Base-by-base conservation (phyloP, 2,329 filamentous ascomycete species). In the Microcyclosporella mali region DNA sequence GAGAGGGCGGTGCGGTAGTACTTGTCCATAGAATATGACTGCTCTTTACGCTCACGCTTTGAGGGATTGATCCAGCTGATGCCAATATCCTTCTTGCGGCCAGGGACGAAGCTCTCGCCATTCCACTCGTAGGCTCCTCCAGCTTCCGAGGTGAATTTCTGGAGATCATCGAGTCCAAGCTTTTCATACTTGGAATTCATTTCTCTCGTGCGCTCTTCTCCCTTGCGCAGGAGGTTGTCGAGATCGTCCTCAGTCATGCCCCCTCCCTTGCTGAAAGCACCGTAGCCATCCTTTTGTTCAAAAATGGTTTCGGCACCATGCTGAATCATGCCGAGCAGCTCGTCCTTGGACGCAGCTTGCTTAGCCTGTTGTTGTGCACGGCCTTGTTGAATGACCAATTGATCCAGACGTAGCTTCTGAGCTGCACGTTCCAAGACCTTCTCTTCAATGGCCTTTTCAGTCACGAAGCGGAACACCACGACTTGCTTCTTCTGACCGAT, bases 401-500 rank as follows among this genome's bases (percentile, higher is more conserved):
- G 92, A 59, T 98, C 92, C 19, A 98, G 79, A 49, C 92, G 88
- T 47, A 98, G 72, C 68, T 98, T 98, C 62, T 98, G 92, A 1
- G 94, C 92, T 19, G 92, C 92, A 64, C 92, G 83, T 67, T 98
- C 90, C 37, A 98, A 71, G 8, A 98, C 92, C 70, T 98, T 97
- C 68, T 98, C 92, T 62, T 98, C 92, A 47, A 98, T 97, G 1
- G 92, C 92, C 60, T 95, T 94, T 63, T 98, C 92, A 0, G 94
- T 98, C 17, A 98, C 86, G 57, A 98, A 95, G 47, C 92, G 81
- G 70, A 95, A 98, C 3, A 98, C 92, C 33, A 89, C 78, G 9
- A 98, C 92, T 64, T 98, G 92, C 69, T 98, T 98, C 4, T 88
- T 98, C 69, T 98, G 92, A 30, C 92, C 92, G 56, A 98, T 98